Base-by-base conservation (phyloP, 208 protist genomes). In the Porcisia hertigi region DNA sequence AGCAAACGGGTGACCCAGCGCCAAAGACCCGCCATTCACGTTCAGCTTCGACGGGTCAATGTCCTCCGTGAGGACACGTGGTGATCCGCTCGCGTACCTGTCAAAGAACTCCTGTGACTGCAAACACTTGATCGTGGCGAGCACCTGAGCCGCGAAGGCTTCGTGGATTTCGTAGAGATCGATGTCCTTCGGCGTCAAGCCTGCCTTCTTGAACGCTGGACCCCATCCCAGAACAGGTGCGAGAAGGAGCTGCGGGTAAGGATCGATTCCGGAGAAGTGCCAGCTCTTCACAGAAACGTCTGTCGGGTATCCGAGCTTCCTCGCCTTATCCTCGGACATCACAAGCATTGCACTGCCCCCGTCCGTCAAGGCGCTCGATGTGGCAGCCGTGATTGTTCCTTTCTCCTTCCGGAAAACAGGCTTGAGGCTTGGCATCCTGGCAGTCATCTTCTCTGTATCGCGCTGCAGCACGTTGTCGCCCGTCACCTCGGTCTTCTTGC, bases 141-240 rank as follows among this genome's bases (percentile, higher is more conserved):
- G 85, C 16, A 96, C 92, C 81, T 97, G 94, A 47, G 92, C 90
- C 25, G 92, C 90, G 75, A 97, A 97, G 2, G 94, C 94, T 79
- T 97, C 94, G 69, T 97, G 94, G 39, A 97, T 91, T 75, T 97
- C 94, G 70, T 91, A 94, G 7, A 95, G 74, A 73, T 96, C 92
- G 49, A 97, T 92, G 66, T 97, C 89, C 58, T 96, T 81, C 30
- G 91, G 41, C 12, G 82, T 89, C 25, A 96, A 34, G 4, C 91
- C 91, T 25, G 92, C 92, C 62, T 86, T 81, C 64, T 94, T 85
- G 41, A 96, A 76, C 53, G 69, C 76, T 53, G 86, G 81, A 16
- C 89, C 92, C 85, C 96, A 94, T 1, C 90, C 92, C 20, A 97
- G 77, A 54, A 89, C 92, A 55, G 94, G 94, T 20, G 91, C 94